Base-by-base conservation (phyloP, 2,329 filamentous ascomycete species). In the Pseudocercospora vitis region DNA sequence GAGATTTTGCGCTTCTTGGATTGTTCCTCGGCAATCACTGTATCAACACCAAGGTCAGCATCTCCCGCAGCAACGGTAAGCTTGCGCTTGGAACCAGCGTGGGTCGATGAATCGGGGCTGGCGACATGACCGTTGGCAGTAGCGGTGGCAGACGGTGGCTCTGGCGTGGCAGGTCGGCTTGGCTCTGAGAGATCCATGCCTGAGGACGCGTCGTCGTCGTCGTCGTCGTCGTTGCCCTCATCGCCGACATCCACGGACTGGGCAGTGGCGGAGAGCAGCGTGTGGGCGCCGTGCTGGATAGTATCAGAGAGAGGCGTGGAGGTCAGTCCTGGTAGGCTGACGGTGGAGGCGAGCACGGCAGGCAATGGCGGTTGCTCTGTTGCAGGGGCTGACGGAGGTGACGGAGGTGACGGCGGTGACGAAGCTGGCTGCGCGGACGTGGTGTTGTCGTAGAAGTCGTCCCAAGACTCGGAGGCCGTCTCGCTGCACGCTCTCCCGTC, bases 151-250 rank as follows among this genome's bases (percentile, higher is more conserved):
- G 33, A 14, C 26, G 33, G 16, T 26, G 21, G 55, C 47, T 57
- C 56, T 18, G 58, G 62, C 16, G 61, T 58, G 18, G 56, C 24
- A 11, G 58, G 48, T 28, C 60, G 58, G 54, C 59, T 65, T 23
- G 60, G 52, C 11, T 55, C 50, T n/a, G 65, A 67, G 12, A 66
- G 35, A 14, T 67, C 65, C 66, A 68, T 68, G 21, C 63, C 65
- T 11, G 57, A 59, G 6, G 62, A 65, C 7, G 55, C 53, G 26
- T 65, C 61, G 31, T 55, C 56, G 24, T 62, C 52, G 42, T 52
- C 50, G n/a, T n/a, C n/a, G n/a, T n/a, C n/a, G n/a, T n/a, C n/a
- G n/a, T n/a, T n/a, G n/a, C n/a, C n/a, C 9, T 55, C 24, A 18
- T 50, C 48, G 32, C 23, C 40, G 33, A 23, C 42, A 14, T 35